Evolutionary conservation across 208 protist genomes (phyloP), one percentile per base, ranked within the genome.

Genomic region (Novymonas esmeraldas): DNA sequence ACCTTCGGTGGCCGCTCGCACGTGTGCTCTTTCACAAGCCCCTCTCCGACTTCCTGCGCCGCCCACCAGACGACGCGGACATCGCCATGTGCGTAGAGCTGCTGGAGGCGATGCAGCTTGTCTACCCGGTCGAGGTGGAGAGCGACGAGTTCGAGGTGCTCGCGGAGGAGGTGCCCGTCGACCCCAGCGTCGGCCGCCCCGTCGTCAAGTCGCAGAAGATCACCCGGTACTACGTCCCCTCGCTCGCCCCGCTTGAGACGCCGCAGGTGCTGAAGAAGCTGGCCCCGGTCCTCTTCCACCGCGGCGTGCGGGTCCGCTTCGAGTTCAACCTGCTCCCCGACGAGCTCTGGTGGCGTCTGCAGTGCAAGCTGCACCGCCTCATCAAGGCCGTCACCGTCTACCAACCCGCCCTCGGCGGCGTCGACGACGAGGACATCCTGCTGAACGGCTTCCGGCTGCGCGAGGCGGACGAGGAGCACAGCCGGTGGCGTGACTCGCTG

Each of bases 311-410:
- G 13, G 73, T 90, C 41, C 76, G 73, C 45, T 79, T 94, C 60
- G 70, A 84, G 74, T 97, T 97, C 73, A 97, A 93, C 69, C 73
- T 95, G 20, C 84, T 95, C 22, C 90, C 92, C 13, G 84, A 93
- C 54, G 90, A 95, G 75, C 66, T 92, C 65, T 97, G 90, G 89
- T 93, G 79, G 79, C 82, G 90, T 13, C 74, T 97, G 33, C 87
- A 94, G 81, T 81, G 76, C 60, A 68, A 68, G 50, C 70, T 97
- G 73, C 78, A 95, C 56, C 42, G 64, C 44, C 68, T 82, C 60
- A 64, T 83, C 5, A 82, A 87, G 26, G 59, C 75, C 16, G 68
- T 97, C 26, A 78, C 78, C 3, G 76, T 94, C 29, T 80, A 91
- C 60, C 79, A 93, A 61, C 87, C 88, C 6, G 42, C 67, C 41